phyloP scores from a whole-genome alignment of 345 rosid species.

The Gossypium stocksii region DNA sequence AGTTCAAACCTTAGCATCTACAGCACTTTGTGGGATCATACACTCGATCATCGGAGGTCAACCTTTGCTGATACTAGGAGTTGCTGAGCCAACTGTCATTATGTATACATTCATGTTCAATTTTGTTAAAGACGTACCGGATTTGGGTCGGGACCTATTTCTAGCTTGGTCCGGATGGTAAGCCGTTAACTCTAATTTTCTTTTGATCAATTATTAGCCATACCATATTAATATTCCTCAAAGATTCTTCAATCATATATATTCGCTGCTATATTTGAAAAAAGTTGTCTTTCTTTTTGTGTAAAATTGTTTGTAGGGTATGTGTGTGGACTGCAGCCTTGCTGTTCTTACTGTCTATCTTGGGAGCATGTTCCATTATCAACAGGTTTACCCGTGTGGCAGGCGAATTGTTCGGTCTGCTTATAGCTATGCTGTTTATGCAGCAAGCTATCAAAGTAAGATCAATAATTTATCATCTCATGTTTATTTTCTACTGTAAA shows the following conservation, averaged over 20 bases:
- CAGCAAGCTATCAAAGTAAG: constrained; percentile 94
- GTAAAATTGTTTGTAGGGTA: constrained; percentile 46
- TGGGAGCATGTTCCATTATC: constrained; percentile 97
- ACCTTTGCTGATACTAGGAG: constrained; percentile 93
- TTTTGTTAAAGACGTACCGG: constrained; percentile 82
- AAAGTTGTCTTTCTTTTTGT: constrained; percentile 6
- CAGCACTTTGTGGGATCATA: constrained; percentile 82
- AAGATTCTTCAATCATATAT: background rate
- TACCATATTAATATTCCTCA: background rate
- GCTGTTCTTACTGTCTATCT: constrained; percentile 75
- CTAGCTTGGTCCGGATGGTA: constrained; percentile 96
- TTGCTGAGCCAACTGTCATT: constrained; percentile 98
- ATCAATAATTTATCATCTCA: background rate
- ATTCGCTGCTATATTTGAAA: constrained; percentile 9
- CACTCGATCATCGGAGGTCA: constrained; percentile 96
- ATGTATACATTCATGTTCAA: constrained; percentile 98
- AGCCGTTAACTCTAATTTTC: constrained; percentile 12
- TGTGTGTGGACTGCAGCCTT: constrained; percentile 91
- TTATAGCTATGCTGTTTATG: constrained; percentile 97
- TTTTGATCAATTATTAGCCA: constrained; percentile 1
- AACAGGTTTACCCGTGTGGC: constrained; percentile 93
- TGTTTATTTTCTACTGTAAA: background rate
- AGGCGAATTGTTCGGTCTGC: constrained; percentile 92
- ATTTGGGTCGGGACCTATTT: constrained; percentile 78
- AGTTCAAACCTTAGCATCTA: constrained; percentile 92